Evolutionary conservation across 108 stramenopile species (phyloP).

Genomic region (Chaetoceros tenuissimus): DNA sequence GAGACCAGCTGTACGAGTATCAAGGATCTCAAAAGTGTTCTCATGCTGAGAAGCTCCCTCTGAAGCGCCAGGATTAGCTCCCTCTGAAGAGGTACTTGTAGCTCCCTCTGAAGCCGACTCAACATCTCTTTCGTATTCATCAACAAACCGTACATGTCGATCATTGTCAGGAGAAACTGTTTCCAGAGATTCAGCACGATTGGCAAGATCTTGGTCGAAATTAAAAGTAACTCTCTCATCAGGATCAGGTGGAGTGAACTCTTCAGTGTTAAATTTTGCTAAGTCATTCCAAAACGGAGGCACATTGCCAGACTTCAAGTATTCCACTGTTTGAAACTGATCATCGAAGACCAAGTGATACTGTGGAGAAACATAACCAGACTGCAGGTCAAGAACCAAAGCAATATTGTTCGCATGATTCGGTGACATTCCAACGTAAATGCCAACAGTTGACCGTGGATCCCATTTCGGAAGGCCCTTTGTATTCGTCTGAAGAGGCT

Average conservation of each 20-base stretch:
- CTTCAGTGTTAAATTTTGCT: no score
- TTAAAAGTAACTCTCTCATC: not conserved
- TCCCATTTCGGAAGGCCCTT: conserved; percentile 15
- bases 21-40: no score
- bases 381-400: conserved; percentile 6
- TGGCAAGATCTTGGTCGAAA: not conserved
- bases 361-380: conserved; percentile 10
- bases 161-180: not conserved
- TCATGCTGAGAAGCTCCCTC: no score
- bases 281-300: conserved; percentile 14
- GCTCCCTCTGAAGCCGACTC: no score
- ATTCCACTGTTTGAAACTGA: conserved; percentile 10
- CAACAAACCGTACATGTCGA: no score
- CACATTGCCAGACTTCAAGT: conserved; percentile 5
- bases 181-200: not conserved
- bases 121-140: no score
- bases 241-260: no score
- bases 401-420: conserved; percentile 11
- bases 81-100: no score
- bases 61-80: no score
- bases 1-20: no score
- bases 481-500: no score
- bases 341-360: conserved; percentile 8
- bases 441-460: conserved; percentile 8
- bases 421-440: conserved; percentile 13